A percentile compares a stretch with the other conserved stretches of the same genome.
These are phyloP conservation scores for Arthrobotrys sinensis DNA, from an alignment of 2,329 filamentous ascomycete species.

Conservation along the genomic window DNA sequence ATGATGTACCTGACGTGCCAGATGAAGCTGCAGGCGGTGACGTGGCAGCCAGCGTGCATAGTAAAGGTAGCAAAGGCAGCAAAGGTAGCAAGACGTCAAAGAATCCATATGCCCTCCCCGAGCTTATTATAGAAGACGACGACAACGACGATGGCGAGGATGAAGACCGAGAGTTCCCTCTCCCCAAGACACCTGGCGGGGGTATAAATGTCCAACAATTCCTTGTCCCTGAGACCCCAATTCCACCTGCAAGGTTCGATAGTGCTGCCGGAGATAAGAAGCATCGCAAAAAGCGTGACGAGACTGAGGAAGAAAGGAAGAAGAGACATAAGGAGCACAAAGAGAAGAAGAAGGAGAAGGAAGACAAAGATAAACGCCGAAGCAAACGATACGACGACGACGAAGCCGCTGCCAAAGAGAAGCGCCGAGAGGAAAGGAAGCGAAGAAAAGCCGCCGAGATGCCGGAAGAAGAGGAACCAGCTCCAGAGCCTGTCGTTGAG, in stretches of 20 bases:
- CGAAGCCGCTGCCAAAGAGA: conserved; percentile 40
- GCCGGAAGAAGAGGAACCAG: conserved; percentile 33
- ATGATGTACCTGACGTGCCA: conserved; percentile 46
- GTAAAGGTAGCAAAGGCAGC: conserved; percentile 50
- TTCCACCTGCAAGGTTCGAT: conserved; percentile 41
- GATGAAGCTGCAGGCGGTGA: conserved; percentile 42
- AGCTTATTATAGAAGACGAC: conserved; percentile 58
- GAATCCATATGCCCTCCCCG: conserved; percentile 54
- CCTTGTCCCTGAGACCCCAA: conserved; percentile 53
- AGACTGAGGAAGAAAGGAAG: conserved; percentile 50
- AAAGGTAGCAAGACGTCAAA: conserved; percentile 36
- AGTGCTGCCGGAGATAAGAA: conserved; percentile 48
- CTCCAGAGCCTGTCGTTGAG: conserved; percentile 36
- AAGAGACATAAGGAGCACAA: conserved; percentile 43
- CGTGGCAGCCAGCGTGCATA: conserved; percentile 41
- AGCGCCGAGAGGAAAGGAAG: conserved; percentile 40
- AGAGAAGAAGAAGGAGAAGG: conserved; percentile 51
- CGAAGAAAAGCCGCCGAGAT: conserved; percentile 34
- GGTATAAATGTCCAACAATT: conserved; percentile 57
- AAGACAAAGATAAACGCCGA: conserved; percentile 39
- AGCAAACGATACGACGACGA: conserved; percentile 38
- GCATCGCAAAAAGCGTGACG: conserved; percentile 53
- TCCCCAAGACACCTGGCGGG: conserved; percentile 52
- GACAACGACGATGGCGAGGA: conserved; percentile 40
- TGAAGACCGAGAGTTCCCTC: conserved; percentile 36